phyloP scores from a whole-genome alignment of 306 rosid genomes.

The Cicer arietinum region DNA sequence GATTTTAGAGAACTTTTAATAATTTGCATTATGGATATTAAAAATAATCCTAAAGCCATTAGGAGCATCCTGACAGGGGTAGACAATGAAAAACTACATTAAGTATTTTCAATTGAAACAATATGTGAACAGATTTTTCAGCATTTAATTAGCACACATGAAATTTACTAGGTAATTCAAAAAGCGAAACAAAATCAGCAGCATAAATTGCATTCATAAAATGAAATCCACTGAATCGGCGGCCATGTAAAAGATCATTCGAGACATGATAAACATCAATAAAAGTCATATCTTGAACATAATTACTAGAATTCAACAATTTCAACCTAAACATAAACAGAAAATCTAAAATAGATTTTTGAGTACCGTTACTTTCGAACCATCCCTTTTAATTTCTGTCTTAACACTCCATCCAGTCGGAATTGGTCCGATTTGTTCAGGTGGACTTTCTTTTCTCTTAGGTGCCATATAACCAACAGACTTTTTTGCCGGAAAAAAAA shows the following conservation, averaged over 20 bases:
- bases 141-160: slow-evolving; percentile 25
- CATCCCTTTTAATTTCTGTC: neutral
- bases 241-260: neutral
- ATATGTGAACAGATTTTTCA: slow-evolving; percentile 17
- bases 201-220: slow-evolving; percentile 18
- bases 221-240: slow-evolving; percentile 35
- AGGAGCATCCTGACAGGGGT: neutral
- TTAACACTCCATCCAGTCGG: slow-evolving; percentile 40
- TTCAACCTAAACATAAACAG: slow-evolving; percentile 5
- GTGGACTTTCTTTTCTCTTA: neutral
- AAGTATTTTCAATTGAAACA: slow-evolving; percentile 31
- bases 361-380: neutral
- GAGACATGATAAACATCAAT: slow-evolving; percentile 7
- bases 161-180: slow-evolving; percentile 23
- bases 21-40: neutral
- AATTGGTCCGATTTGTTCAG: neutral
- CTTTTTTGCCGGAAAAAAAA: neutral
- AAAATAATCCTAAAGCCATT: neutral
- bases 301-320: slow-evolving; percentile 1
- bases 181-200: slow-evolving; percentile 3
- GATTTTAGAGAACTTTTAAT: neutral
- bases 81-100: slow-evolving; percentile 13
- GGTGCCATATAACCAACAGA: slow-evolving; percentile 11
- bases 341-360: slow-evolving; percentile 23
- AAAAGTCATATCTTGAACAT: slow-evolving; percentile 18